phyloP scores from a whole-genome alignment of 371 early-diverging fungal species.

The Mucor indicus region DNA sequence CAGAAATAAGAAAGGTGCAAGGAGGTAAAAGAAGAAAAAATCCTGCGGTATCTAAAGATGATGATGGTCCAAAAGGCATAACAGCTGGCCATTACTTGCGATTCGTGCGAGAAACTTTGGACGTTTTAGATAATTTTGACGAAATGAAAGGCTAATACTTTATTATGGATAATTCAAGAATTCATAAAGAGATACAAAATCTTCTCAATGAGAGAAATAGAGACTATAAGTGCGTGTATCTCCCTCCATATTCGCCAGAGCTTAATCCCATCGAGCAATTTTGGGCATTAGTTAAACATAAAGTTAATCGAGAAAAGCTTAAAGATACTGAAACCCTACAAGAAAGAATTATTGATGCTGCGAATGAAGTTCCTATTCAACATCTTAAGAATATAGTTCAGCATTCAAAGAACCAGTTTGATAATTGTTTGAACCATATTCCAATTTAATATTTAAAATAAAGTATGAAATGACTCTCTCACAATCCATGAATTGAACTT shows the following conservation, averaged over 20 bases:
- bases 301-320: slow-evolving; percentile 2
- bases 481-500: neutral
- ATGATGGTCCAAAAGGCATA: slow-evolving; percentile 8
- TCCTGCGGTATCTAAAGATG: neutral
- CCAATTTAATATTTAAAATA: neutral
- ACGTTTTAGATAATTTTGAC: slow-evolving; percentile 5
- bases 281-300: slow-evolving; percentile 9
- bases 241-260: slow-evolving; percentile 10
- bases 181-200: slow-evolving; percentile 8
- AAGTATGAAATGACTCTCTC: neutral
- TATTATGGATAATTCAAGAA: slow-evolving; percentile 11
- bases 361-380: slow-evolving; percentile 10
- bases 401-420: slow-evolving; percentile 11
- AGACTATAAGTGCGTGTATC: slow-evolving; percentile 10
- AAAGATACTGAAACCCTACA: slow-evolving; percentile 10
- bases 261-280: slow-evolving; percentile 8
- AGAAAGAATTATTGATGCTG: slow-evolving; percentile 11
- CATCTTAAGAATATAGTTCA: slow-evolving; percentile 12
- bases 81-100: slow-evolving; percentile 9
- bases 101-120: slow-evolving; percentile 9
- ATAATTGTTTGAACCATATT: slow-evolving; percentile 8
- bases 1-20: slow-evolving; percentile 3
- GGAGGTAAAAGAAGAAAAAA: slow-evolving; percentile 11
- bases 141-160: slow-evolving; percentile 10
- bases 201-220: slow-evolving; percentile 7